Base-by-base conservation (phyloP, 768 basidiomycete genomes). In the Rhodotorula taiwanensis region DNA sequence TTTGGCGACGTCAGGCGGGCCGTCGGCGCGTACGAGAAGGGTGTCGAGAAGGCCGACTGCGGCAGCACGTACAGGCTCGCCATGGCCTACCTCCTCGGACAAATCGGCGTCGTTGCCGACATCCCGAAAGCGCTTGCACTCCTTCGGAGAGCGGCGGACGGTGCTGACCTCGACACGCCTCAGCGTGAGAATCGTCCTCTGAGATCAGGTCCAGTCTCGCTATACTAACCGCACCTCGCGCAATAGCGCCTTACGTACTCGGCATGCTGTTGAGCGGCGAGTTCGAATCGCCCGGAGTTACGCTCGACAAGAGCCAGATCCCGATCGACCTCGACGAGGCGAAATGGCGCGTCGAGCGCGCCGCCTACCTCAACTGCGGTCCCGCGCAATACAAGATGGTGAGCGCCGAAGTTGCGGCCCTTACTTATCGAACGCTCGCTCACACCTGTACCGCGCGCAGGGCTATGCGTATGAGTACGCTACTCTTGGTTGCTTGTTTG, bases 391-490 rank as follows among this genome's bases (percentile, higher is more conserved):
- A 91, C 79, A 95, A 94, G 76, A 82, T 91, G 43, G 62, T 63
- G 16, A 27, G 62, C 31, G 8, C 10, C 21, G 23, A 4, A 4
- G 11, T 3, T 7, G 28, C 28, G 16, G 33, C 8, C 15, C 25
- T 39, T 25, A 15, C 3, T 8, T 10, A 5, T 13, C 11, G 21
- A n/a, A 10, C 15, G 16, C 13, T 2, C n/a, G 41, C 41, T n/a
- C 27, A 30, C 23, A 30, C 44, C 25, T 3, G 25, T 27, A 8
- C n/a, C 10, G 21, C 3, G 13, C 23, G 30, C 47, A 58, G 57
- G 94, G 92, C 0, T 88, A 88, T 69, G 83, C 87, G 5, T 93
- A 90, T 76, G 94, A 97, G 73, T 91, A 92, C 70, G 93, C 93
- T 1, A 80, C 83, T 16, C 80, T 89, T 0, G 87, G 88, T 0